A percentile compares a stretch with the other conserved stretches of the same genome.
These are phyloP conservation scores for Skeletonema potamos DNA, from an alignment of 108 stramenopile genomes.

Conservation along the genomic window DNA sequence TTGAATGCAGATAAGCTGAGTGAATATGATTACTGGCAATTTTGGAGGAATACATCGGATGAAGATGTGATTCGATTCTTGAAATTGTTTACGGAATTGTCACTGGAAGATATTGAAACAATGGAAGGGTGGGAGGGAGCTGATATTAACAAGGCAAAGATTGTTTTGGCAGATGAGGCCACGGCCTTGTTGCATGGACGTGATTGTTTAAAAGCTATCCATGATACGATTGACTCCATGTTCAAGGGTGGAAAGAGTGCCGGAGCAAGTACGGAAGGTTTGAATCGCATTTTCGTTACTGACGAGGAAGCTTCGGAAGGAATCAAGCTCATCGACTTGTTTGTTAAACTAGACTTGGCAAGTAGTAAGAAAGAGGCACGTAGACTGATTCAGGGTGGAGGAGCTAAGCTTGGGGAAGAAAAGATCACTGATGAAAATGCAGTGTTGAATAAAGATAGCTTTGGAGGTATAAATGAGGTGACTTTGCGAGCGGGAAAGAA, in stretches of 20 bases:
- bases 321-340: slow-evolving; percentile 80
- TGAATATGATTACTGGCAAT: slow-evolving; percentile 99
- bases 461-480: slow-evolving; percentile 66
- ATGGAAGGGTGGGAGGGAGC: slow-evolving; percentile 72
- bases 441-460: slow-evolving; percentile 53
- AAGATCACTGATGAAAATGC: slow-evolving; percentile 71
- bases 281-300: slow-evolving; percentile 65
- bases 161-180: slow-evolving; percentile 94
- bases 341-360: slow-evolving; percentile 77
- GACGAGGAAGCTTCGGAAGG: slow-evolving; percentile 43
- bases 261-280: slow-evolving; percentile 56
- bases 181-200: slow-evolving; percentile 92
- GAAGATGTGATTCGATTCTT: slow-evolving; percentile 92
- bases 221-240: slow-evolving; percentile 84
- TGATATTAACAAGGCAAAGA: slow-evolving; percentile 91
- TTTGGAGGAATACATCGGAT: slow-evolving; percentile 96
- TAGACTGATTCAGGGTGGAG: slow-evolving; percentile 92
- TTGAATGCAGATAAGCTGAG: slow-evolving; percentile 88
- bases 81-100: slow-evolving; percentile 93
- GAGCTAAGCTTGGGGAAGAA: slow-evolving; percentile 71
- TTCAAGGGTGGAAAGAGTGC: slow-evolving; percentile 55
- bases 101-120: slow-evolving; percentile 78
- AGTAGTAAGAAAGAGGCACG: slow-evolving; percentile 92
- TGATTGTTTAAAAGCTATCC: slow-evolving; percentile 80
- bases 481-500: slow-evolving; percentile 87